Evolutionary conservation across 106 monocot genomes (phyloP).

Genomic region (Dendrobium chrysotoxum): DNA sequence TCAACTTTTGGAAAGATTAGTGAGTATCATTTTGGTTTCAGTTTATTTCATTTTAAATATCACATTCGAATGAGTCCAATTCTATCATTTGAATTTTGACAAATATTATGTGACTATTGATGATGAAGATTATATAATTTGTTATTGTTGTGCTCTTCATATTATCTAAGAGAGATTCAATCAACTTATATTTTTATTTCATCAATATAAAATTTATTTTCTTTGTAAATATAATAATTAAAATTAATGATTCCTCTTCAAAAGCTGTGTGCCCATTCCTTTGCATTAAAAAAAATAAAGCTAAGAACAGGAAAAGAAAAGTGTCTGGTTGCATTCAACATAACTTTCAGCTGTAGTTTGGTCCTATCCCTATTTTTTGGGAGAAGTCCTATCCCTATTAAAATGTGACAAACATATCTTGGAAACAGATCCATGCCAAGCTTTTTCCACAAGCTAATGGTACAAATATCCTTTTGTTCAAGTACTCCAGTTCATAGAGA

Average conservation of each 20-base stretch:
- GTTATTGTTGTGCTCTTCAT: too few species aligned
- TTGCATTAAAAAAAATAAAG: not conserved
- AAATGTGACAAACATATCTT: not conserved
- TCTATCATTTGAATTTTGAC: too few species aligned
- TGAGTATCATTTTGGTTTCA: too few species aligned
- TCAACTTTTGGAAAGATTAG: too few species aligned
- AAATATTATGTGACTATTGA: too few species aligned
- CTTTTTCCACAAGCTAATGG: not conserved
- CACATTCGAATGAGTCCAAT: too few species aligned
- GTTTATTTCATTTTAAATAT: too few species aligned
- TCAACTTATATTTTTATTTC: too few species aligned
- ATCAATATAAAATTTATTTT: too few species aligned
- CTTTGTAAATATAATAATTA: not conserved
- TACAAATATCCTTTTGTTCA: not conserved
- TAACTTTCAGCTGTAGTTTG: not conserved
- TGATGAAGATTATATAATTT: too few species aligned
- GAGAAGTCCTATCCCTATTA: not conserved
- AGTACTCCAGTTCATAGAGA: not conserved
- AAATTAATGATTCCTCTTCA: too few species aligned
- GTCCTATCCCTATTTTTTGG: not conserved
- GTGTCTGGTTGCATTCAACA: not conserved
- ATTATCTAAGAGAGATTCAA: too few species aligned
- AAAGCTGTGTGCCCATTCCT: not conserved
- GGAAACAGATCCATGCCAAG: not conserved
- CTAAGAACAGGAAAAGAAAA: not conserved